Conservation (phyloP, 257 asterid species). For the Ajuga chamaepitys region DNA sequence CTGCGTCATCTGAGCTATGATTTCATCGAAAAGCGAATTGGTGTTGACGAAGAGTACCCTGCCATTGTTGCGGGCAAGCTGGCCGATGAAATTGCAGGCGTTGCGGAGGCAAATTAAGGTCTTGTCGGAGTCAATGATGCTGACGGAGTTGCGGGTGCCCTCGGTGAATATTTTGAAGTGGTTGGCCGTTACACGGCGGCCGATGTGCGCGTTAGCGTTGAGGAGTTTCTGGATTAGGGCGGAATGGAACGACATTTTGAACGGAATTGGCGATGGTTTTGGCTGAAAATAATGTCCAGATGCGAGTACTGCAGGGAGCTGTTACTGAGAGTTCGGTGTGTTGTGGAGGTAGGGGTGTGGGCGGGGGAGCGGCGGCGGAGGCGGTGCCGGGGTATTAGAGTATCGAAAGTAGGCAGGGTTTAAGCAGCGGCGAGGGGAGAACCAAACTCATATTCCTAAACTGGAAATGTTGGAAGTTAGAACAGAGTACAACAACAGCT, state of each 20-base stretch:
- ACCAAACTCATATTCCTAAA: not conserved
- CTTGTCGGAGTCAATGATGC: conserved; percentile 76
- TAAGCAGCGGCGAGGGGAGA: conserved; percentile 15
- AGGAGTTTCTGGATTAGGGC: conserved; percentile 80
- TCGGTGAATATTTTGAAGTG: conserved; percentile 85
- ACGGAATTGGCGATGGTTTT: not conserved
- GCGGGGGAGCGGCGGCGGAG: not conserved
- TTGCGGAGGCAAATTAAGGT: conserved; percentile 81
- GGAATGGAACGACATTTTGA: conserved; percentile 73
- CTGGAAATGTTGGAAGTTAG: not conserved
- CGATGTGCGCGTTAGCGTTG: conserved; percentile 73
- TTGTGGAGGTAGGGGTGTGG: not conserved
- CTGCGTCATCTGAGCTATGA: conserved; percentile 60
- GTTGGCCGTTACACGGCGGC: conserved; percentile 77
- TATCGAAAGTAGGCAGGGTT: conserved; percentile 17
- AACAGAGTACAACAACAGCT: not conserved
- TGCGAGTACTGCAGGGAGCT: not conserved
- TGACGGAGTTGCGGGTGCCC: conserved; percentile 69
- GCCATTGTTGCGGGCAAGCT: conserved; percentile 54
- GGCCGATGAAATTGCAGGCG: conserved; percentile 84
- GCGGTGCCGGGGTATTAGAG: not conserved
- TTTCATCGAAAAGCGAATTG: conserved; percentile 71
- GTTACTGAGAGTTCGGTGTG: not conserved
- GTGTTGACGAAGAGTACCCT: conserved; percentile 89
- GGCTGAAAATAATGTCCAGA: conserved; percentile 1